phyloP scores from a whole-genome alignment of 202 grass and related monocot genomes.

The Cymbopogon flexuosus region DNA sequence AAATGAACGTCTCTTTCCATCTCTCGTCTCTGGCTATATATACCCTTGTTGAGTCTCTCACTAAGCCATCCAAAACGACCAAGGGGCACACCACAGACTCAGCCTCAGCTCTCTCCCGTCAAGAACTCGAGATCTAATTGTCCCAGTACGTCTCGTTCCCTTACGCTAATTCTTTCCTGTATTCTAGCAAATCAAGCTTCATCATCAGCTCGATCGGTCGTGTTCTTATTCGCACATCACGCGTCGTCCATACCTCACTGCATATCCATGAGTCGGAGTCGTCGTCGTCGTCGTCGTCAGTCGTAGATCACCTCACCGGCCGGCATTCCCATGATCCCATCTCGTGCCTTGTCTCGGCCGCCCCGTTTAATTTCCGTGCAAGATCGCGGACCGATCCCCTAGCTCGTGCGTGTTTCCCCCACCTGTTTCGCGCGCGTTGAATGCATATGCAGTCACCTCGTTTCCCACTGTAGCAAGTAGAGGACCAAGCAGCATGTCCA shows the following conservation, averaged over 20 bases:
- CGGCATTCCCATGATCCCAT: slow-evolving; percentile 32
- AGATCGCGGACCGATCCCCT: not conserved
- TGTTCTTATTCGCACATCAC: not conserved
- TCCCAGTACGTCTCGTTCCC: slow-evolving; percentile 1
- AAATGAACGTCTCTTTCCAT: not conserved
- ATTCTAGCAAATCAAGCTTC: not conserved
- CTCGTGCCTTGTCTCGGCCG: slow-evolving; percentile 39
- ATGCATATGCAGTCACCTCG: not conserved
- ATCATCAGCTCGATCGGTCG: not conserved
- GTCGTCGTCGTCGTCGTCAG: not conserved
- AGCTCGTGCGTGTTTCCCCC: not conserved
- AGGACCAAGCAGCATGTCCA: not conserved
- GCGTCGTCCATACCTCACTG: not conserved
- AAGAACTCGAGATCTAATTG: not conserved
- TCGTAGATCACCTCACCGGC: not conserved
- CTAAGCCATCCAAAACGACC: not conserved
- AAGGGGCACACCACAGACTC: not conserved
- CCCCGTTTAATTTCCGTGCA: not conserved
- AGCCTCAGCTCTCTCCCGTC: not conserved
- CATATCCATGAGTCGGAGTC: not conserved
- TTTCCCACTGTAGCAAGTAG: slow-evolving; percentile 16
- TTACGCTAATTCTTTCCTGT: not conserved
- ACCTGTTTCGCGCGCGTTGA: not conserved
- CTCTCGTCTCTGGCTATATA: not conserved
- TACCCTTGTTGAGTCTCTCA: not conserved